phyloP scores from a whole-genome alignment of 2,329 filamentous ascomycete genomes.

The Dactylellina parvicollis region DNA sequence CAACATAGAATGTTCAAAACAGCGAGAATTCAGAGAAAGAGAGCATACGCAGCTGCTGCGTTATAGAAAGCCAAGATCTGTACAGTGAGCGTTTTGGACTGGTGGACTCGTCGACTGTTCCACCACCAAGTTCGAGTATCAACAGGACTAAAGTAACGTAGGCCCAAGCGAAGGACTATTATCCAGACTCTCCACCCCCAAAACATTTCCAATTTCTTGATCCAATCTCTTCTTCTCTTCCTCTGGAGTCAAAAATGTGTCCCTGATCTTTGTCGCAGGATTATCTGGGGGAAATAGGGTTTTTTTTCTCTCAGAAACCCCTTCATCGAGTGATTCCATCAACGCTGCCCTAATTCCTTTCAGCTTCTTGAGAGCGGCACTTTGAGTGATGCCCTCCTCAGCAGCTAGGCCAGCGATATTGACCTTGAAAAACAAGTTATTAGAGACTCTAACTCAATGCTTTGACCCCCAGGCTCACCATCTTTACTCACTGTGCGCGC shows the following conservation, averaged over 20 bases:
- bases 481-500: constrained; percentile 15
- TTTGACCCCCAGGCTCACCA: no score
- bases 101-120: no score
- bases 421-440: constrained; percentile 5
- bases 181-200: not conserved
- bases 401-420: constrained; percentile 3
- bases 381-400: constrained; percentile 16
- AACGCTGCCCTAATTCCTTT: constrained; percentile 18
- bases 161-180: no score
- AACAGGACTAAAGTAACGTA: no score
- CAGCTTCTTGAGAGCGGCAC: constrained; percentile 6
- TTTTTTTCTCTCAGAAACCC: not conserved
- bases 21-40: no score
- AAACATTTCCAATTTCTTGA: not conserved
- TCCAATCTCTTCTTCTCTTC: not conserved
- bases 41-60: no score
- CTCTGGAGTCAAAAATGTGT: not conserved
- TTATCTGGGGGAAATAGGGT: not conserved
- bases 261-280: not conserved
- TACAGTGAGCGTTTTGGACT: no score
- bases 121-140: no score
- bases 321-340: not conserved
- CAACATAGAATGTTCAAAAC: no score
- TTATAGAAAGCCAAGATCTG: no score
- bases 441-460: no score